Conservation (phyloP, 2,329 filamentous ascomycete genomes). For the Fusarium foetens region DNA sequence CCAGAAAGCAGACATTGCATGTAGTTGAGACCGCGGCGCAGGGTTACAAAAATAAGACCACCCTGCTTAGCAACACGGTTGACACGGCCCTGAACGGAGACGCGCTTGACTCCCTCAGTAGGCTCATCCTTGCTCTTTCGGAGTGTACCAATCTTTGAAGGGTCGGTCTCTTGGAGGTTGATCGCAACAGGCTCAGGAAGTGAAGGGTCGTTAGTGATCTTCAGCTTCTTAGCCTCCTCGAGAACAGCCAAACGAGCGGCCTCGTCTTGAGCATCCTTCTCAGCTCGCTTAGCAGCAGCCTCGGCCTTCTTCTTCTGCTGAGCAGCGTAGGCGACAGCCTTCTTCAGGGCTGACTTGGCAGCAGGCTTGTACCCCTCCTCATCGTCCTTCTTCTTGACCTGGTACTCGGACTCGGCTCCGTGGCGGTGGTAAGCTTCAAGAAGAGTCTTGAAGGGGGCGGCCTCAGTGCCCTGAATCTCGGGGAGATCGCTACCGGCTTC, state of each 20-base stretch:
- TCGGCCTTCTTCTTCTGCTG: constrained; percentile 44
- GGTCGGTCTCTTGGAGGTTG: constrained; percentile 66
- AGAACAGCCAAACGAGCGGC: constrained; percentile 38
- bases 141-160: constrained; percentile 46
- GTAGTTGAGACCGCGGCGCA: constrained; percentile 80
- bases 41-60: constrained; percentile 83
- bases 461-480: constrained; percentile 73
- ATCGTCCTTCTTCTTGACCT: constrained; percentile 57
- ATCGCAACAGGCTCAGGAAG: constrained; percentile 81
- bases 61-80: constrained; percentile 85
- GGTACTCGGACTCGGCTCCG: constrained; percentile 46
- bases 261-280: constrained; percentile 42
- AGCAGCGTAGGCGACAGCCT: constrained; percentile 41
- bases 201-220: constrained; percentile 68
- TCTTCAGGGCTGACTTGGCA: constrained; percentile 45
- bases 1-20: constrained; percentile 71
- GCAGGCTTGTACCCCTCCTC: constrained; percentile 46
- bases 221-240: constrained; percentile 45
- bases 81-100: constrained; percentile 84
- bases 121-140: constrained; percentile 49
- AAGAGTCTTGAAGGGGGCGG: constrained; percentile 83
- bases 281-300: constrained; percentile 41
- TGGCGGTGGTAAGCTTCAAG: constrained; percentile 74
- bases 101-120: constrained; percentile 54
- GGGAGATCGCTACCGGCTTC: constrained; percentile 79